Conservation (phyloP, 805 yeast genomes). For the Grigorovia transvaalensis region DNA sequence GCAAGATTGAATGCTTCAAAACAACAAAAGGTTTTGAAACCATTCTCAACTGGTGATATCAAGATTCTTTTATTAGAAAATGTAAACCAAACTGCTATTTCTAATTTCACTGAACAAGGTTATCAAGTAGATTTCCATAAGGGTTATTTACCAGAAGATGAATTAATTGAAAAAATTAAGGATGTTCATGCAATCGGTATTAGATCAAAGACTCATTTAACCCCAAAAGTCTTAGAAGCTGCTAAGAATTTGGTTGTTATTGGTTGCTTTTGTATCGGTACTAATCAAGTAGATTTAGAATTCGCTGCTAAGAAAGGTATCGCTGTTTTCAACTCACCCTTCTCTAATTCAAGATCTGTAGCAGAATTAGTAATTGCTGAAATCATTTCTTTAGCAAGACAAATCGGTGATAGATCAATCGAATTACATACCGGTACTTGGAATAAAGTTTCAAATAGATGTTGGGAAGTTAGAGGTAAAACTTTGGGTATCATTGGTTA, state of each 20-base stretch:
- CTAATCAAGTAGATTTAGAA: slow-evolving; percentile 92
- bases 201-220: slow-evolving; percentile 90
- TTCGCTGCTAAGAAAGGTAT: slow-evolving; percentile 88
- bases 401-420: slow-evolving; percentile 89
- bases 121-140: slow-evolving; percentile 94
- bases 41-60: slow-evolving; percentile 91
- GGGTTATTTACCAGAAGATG: slow-evolving; percentile 82
- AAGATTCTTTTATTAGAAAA: slow-evolving; percentile 86
- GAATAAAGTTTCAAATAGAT: slow-evolving; percentile 90
- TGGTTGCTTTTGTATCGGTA: slow-evolving; percentile 99
- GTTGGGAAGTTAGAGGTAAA: slow-evolving; percentile 99
- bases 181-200: slow-evolving; percentile 96
- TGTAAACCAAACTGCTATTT: slow-evolving; percentile 85
- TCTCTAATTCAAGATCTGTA: slow-evolving; percentile 95
- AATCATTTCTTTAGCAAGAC: slow-evolving; percentile 88
- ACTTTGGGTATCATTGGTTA: slow-evolving; percentile 95
- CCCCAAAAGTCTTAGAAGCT: slow-evolving; percentile 64
- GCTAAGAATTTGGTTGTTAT: slow-evolving; percentile 84
- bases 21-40: slow-evolving; percentile 71
- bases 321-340: slow-evolving; percentile 97
- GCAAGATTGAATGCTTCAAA: slow-evolving; percentile 34
- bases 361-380: slow-evolving; percentile 97
- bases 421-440: slow-evolving; percentile 95
- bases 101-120: slow-evolving; percentile 78
- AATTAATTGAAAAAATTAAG: slow-evolving; percentile 84